Base-by-base conservation (phyloP, 2,329 filamentous ascomycete genomes). In the Escovopsis sp. region DNA sequence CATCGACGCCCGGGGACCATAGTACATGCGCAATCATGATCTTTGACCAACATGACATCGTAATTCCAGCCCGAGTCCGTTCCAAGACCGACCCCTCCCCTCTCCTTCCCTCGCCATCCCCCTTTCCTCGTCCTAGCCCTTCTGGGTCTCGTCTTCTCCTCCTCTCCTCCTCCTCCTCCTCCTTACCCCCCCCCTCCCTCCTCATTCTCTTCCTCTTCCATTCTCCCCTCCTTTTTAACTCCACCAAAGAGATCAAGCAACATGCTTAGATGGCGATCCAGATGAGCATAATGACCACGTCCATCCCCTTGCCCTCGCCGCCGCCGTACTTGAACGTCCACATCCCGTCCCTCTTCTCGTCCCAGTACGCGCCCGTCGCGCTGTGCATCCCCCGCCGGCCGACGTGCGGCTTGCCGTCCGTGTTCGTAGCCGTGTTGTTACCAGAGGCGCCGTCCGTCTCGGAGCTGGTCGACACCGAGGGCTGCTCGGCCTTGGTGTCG, bases 381-480 rank as follows among this genome's bases (percentile, higher is more conserved):
- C 75, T 81, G 65, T 90, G 83, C 83, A 90, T 90, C 44, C 90
- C 90, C 45, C 88, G 75, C 45, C 87, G 76, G 37, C 86, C 88
- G 38, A 81, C 79, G 53, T 79, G 73, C n/a, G 71, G 68, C 61
- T 76, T 77, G 44, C 70, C 72, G 41, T 74, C 68, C 19, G 73
- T 78, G 41, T 69, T 68, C 17, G 64, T 68, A 21, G 65, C 31
- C 21, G 21, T n/a, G n/a, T n/a, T n/a, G n/a, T n/a, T n/a, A n/a
- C n/a, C 21, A 2, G 21, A 5, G 28, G 28, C 17, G 16, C 17
- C 56, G 36, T 62, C 58, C 43, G 21, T 6, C 21, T 23, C 21
- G 21, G 67, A 64, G 52, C 69, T 70, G 35, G 67, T 69, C 35
- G 69, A 68, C 44, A 71, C 62, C 45, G 63, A 62, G n/a, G 70